Base-by-base conservation (phyloP, 2,329 filamentous ascomycete genomes). In the Cryphonectria parasitica region DNA sequence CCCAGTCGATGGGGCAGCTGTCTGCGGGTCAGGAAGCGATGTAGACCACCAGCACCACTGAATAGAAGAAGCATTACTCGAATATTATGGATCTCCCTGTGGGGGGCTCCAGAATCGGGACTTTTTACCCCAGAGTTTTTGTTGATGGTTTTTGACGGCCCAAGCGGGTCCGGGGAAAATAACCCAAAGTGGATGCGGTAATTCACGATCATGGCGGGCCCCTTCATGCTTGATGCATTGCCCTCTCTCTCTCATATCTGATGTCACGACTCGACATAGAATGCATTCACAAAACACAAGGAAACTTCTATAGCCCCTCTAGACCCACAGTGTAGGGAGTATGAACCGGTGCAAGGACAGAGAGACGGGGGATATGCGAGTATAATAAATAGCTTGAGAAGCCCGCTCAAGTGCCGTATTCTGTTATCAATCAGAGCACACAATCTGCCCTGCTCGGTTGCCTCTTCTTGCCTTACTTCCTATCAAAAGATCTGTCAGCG, bases 51-150 rank as follows among this genome's bases (percentile, higher is more conserved):
- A 36, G 34, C 10, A 36, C 36, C 10, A 39, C 19, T 45, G 7
- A 19, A 49, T 7, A 19, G 17, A 22, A 49, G 17, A 49, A 49
- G 6, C 17, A 49, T 22, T 49, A 49, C 43, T 49, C 43, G 17
- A 19, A 19, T 8, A 13, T 49, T 49, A 49, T 49, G 43, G 43
- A 39, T 39, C 36, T 39, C 10, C 5, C 17, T 22, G 34, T 13
- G 8, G 1, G 19, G 7, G 10, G 36, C 58, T 39, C 19, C 62
- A 15, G 28, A 11, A 4, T 34, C 62, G n/a, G 62, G 62, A 8
- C 15, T 49, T 64, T 64, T 64, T 31, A 64, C 62, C 62, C 62
- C 62, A 45, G 62, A 64, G 39, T 64, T 34, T 64, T 17, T 34
- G 34, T 34, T 7, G 28, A 36, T 34, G n/a, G n/a, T 34, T 34